These are phyloP conservation scores for Inosperma sp. DNA, from an alignment of 768 basidiomycete genomes.

Conservation along the genomic window DNA sequence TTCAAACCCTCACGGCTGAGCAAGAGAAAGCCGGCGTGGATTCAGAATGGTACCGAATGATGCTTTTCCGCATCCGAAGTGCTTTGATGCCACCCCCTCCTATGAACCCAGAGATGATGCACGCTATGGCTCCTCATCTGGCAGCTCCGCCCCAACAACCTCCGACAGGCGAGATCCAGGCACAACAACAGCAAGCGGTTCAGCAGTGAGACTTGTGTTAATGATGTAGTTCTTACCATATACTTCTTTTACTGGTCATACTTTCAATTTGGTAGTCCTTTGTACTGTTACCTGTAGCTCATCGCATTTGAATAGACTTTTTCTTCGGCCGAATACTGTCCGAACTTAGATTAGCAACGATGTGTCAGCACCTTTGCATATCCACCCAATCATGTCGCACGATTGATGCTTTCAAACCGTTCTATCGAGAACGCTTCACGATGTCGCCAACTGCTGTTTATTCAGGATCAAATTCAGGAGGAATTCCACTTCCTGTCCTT, in stretches of 20 bases:
- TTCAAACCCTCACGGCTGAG: constrained; percentile 72
- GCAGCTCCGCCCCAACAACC: constrained; percentile 37
- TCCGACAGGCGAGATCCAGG: constrained; percentile 37
- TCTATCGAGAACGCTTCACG: constrained; percentile 6
- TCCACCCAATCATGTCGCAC: not conserved
- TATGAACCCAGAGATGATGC: constrained; percentile 50
- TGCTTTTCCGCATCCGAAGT: constrained; percentile 72
- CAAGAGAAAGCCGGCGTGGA: constrained; percentile 80
- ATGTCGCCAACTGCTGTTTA: constrained; percentile 66
- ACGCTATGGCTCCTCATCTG: constrained; percentile 41
- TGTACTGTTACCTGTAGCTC: too few relatives aligned
- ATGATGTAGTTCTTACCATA: constrained; percentile 5
- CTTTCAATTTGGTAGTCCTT: too few relatives aligned
- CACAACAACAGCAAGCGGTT: constrained; percentile 28
- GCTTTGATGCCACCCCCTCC: constrained; percentile 60
- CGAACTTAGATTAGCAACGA: not conserved
- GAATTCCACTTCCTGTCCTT: constrained; percentile 17
- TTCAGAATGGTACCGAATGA: constrained; percentile 83
- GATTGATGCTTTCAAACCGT: not conserved
- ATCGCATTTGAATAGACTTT: constrained; percentile 1
- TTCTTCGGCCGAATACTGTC: not conserved
- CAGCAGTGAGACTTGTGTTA: constrained; percentile 26
- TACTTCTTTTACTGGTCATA: too few relatives aligned
- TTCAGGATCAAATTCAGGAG: constrained; percentile 20
- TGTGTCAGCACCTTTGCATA: not conserved